Percentiles rank a stretch among this genome's conserved stretches.
Conservation (phyloP, 148 eudicot genomes). For the Suaeda aralocaspica region DNA sequence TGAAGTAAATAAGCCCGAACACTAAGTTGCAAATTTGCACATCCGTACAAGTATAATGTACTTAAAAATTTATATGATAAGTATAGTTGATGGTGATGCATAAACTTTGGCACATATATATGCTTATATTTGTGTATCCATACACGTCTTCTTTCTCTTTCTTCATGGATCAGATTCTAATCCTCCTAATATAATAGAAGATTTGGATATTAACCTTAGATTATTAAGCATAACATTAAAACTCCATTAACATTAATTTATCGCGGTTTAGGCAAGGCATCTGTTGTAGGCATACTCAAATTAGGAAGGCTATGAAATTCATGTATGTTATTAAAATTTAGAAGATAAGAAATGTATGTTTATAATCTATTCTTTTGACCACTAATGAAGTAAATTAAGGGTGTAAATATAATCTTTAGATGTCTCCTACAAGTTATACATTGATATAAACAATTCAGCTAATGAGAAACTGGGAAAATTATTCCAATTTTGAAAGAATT, state of each 20-base stretch:
- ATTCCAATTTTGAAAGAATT: constrained; percentile 1
- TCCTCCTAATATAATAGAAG: constrained; percentile 13
- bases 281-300: constrained; percentile 6
- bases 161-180: constrained; percentile 25
- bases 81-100: not conserved
- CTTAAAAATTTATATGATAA: not conserved
- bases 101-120: constrained; percentile 3
- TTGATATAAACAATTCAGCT: constrained; percentile 11
- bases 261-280: constrained; percentile 23
- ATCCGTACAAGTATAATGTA: constrained; percentile 15
- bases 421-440: constrained; percentile 23
- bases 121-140: constrained; percentile 14
- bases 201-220: constrained; percentile 19
- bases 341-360: not conserved
- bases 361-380: constrained; percentile 29
- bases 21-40: not conserved
- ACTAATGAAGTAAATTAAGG: constrained; percentile 13
- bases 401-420: constrained; percentile 13
- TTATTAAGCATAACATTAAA: constrained; percentile 16
- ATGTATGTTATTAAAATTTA: not conserved
- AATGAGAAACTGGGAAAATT: constrained; percentile 13
- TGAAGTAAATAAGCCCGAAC: no score
- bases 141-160: constrained; percentile 18
- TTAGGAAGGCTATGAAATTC: constrained; percentile 11
- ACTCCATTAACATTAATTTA: constrained; percentile 17